Evolutionary conservation across 73 alveolate species (phyloP).

Genomic region (Breviolum minutum): DNA sequence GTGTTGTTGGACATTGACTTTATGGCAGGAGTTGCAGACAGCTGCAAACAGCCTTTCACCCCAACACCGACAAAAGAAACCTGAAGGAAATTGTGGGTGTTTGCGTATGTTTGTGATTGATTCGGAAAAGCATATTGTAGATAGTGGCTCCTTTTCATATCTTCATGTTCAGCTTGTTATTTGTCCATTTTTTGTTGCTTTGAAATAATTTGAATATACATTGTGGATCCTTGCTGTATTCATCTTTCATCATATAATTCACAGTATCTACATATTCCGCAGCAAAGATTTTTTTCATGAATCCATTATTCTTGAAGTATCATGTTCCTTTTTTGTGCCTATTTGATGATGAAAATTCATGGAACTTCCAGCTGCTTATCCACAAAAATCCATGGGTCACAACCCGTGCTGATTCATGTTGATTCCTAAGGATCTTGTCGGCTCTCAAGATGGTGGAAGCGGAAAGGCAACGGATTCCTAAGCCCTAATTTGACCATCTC

Average conservation of each 20-base stretch:
- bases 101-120: not conserved
- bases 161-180: too few species aligned
- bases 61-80: constrained; percentile 8
- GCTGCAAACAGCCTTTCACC: not conserved
- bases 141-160: too few species aligned
- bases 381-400: too few species aligned
- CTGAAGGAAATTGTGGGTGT: not conserved
- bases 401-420: not conserved
- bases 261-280: not conserved
- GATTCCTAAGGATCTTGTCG: not conserved
- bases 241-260: not conserved
- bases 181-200: not conserved
- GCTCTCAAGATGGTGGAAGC: constrained; percentile 34
- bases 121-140: too few species aligned
- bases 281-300: too few species aligned
- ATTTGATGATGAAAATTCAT: too few species aligned
- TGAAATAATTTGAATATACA: not conserved
- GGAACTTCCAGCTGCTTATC: too few species aligned
- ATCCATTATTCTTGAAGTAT: not conserved
- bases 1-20: too few species aligned
- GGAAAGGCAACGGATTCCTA: not conserved
- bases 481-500: not conserved
- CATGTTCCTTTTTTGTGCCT: too few species aligned
- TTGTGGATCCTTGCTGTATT: not conserved
- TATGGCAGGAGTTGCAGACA: not conserved